Evolutionary conservation across 148 eudicot species (phyloP).

Genomic region (Vaccinium macrocarpon): DNA sequence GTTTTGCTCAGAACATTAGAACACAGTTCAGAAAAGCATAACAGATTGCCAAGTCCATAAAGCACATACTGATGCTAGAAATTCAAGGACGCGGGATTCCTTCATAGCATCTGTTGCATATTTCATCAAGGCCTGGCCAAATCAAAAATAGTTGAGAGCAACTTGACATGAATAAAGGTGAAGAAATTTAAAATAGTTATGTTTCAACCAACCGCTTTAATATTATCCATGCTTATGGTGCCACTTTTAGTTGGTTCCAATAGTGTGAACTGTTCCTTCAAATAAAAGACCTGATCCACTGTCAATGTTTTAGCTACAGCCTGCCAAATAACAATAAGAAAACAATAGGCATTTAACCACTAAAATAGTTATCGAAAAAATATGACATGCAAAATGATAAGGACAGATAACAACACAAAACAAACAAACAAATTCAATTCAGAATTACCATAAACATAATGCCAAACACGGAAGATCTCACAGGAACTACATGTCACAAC

Average conservation of each 20-base stretch:
- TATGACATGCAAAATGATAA: not conserved
- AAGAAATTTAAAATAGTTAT: not conserved
- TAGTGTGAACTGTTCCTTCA: conserved; percentile 78
- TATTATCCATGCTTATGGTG: conserved; percentile 76
- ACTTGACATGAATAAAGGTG: not conserved
- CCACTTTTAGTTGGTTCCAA: conserved; percentile 83
- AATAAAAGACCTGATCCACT: conserved; percentile 70
- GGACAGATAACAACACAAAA: not conserved
- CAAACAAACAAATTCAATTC: not conserved
- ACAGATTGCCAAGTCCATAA: not conserved
- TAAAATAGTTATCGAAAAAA: not conserved
- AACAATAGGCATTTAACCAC: not conserved
- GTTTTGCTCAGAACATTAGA: not conserved
- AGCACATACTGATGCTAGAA: conserved; percentile 69
- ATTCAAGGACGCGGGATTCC: conserved; percentile 80
- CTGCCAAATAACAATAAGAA: conserved; percentile 37
- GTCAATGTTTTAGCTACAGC: conserved; percentile 90
- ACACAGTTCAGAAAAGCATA: not conserved
- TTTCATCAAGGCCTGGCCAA: conserved; percentile 75
- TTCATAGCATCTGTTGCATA: conserved; percentile 94
- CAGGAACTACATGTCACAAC: not conserved
- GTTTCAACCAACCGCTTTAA: conserved; percentile 61
- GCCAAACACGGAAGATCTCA: not conserved
- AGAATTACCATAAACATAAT: not conserved
- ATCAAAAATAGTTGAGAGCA: conserved; percentile 14